phyloP scores from a whole-genome alignment of 495 filamentous ascomycete genomes.

The Elasticomyces elasticus region DNA sequence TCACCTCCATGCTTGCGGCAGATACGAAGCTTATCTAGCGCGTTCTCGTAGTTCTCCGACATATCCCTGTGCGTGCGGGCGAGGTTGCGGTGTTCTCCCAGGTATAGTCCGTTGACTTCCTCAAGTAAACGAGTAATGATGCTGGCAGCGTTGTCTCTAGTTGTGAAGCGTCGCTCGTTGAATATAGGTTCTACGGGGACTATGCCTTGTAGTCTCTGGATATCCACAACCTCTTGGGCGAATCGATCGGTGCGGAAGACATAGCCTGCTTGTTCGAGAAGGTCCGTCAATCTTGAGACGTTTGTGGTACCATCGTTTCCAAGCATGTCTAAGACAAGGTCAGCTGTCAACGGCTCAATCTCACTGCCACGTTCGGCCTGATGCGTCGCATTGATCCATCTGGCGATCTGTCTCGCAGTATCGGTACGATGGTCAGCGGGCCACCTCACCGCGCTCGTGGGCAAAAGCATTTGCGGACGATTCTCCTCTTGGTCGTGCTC shows the following conservation, averaged over 20 bases:
- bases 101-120: neutral
- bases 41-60: too few relatives aligned
- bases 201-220: neutral
- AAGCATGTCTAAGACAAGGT: neutral
- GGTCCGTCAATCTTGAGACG: neutral
- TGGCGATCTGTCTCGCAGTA: neutral
- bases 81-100: too few relatives aligned
- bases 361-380: neutral
- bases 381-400: neutral
- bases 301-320: neutral
- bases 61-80: too few relatives aligned
- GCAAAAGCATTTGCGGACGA: neutral
- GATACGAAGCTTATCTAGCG: too few relatives aligned
- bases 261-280: neutral
- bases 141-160: neutral
- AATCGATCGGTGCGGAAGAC: neutral
- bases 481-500: too few relatives aligned
- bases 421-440: neutral
- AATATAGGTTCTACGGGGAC: neutral
- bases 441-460: neutral
- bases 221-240: neutral
- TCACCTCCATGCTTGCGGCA: too few relatives aligned
- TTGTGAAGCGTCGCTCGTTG: neutral
- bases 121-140: neutral
- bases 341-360: neutral